Conservation (phyloP, 2,329 filamentous ascomycete genomes). For the Penicillium sp. region DNA sequence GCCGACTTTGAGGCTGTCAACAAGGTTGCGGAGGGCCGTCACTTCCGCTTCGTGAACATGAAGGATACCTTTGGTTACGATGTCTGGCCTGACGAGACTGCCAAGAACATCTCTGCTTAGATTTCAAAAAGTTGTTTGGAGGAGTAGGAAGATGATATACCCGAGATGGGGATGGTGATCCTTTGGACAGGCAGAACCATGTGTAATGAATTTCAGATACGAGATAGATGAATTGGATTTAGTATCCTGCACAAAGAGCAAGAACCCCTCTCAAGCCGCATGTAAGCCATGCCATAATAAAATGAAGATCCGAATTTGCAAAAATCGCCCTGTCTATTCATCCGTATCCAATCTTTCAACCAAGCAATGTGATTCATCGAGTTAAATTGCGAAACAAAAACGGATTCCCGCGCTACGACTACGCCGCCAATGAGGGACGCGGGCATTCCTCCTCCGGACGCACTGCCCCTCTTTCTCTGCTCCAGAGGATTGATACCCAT, state of each 20-base stretch:
- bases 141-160: slow-evolving; percentile 7
- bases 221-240: slow-evolving; percentile 21
- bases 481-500: too few relatives aligned
- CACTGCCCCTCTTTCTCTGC: neutral
- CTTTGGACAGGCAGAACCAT: neutral
- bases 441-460: neutral
- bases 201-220: slow-evolving; percentile 17
- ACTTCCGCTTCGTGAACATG: slow-evolving; percentile 77
- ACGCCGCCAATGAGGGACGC: neutral
- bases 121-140: slow-evolving; percentile 8
- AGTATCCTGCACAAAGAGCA: neutral
- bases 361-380: neutral
- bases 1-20: slow-evolving; percentile 63
- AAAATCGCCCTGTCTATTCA: neutral
- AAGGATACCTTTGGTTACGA: slow-evolving; percentile 78
- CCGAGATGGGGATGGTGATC: slow-evolving; percentile 1
- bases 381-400: neutral
- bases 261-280: neutral
- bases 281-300: neutral
- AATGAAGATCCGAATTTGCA: neutral
- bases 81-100: slow-evolving; percentile 64
- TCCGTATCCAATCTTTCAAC: neutral
- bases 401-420: neutral
- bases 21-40: slow-evolving; percentile 64
- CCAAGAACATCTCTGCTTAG: slow-evolving; percentile 35